Evolutionary conservation across 345 rosid genomes (phyloP), one percentile per base, ranked within the genome.

Genomic region (Brassica nigra): DNA sequence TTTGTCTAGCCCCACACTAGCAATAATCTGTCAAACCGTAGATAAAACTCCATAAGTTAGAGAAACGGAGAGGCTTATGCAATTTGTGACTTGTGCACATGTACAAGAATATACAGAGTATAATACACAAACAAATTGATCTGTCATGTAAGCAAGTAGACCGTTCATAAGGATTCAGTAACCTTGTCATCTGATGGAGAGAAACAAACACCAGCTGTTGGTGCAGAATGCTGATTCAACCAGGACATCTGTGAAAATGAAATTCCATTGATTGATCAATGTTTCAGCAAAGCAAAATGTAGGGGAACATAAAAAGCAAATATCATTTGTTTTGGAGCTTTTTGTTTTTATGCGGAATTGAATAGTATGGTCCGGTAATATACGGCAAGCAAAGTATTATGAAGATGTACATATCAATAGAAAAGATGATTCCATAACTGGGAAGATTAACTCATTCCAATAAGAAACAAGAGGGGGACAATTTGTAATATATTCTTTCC

Each of bases 171-270:
- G 68, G 71, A 74, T 70, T 20, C 67, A 47, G 23, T 74, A 54
- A 96, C 99, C 98, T 96, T 96, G 86, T 93, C 98, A 78, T 86
- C 90, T 71, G 98, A 90, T 54, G 98, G 99, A 28, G 97, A 96
- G 86, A 96, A 96, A 86, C 92, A 81, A 70, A 93, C 80, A 80
- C 98, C 99, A 84, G 97, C 91, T 27, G 95, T 76, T 78, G 99
- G 99, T 61, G 99, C 99, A 73, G 97, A 90, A 80, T 96, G 98
- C 83, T 93, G 99, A 84, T 90, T 96, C 82, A 86, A 84, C 99
- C 98, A 96, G 73, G 97, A 89, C 79, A 86, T 87, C 99, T 96
- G 85, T 37, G 33, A 75, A 86, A 66, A 68, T 18, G 58, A 75
- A 80, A 39, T 29, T 15, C 6, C 63, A 58, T 55, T 55, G 62